Base-by-base conservation (phyloP, 192 early-diverging fungal species). In the Dimargaris cristalligena region DNA sequence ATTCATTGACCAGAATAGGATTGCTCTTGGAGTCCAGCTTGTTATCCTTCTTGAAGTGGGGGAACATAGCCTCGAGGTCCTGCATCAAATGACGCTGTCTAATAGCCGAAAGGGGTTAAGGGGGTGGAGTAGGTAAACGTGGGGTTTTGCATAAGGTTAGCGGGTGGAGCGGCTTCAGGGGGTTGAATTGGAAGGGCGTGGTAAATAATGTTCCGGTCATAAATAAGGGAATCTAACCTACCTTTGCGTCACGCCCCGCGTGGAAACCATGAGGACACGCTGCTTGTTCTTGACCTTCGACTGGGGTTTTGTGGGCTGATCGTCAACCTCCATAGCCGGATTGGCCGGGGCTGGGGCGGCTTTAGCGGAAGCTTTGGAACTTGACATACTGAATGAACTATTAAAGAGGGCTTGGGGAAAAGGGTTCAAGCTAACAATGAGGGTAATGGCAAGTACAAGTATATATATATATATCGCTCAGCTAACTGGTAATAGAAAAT, bases 41-140 rank as follows among this genome's bases (percentile, higher is more conserved):
- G 60, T 81, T 75, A 69, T 96, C 92, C 71, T 95, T 95, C 74
- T 96, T 96, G 34, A 88, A 77, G 68, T 99, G 95, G 52, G 95
- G 95, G 59, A 95, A 77, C 29, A 99, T 68, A 22, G 78, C 73
- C 52, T 80, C 78, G 59, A 95, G 75, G 74, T 99, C 95, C 52
- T 80, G 84, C 69, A 99, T 67, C 58, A 99, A 69, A 68, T 99
- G 95, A 31, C 95, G 84, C 51, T 92, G 89, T 62, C 92, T 88
- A 74, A 60, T 65, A 57, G 67, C 25, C 11, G 32, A 25, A 31
- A 25, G 31, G 25, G 4, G 0, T 16, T n/a, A n/a, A 34, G 41
- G 4, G 13, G 28, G 8, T 4, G 54, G 54, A 6, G 31, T 56
- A 6, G 18, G 13, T 3, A 38, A 16, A 22, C 31, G 29, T 6